Conservation (phyloP, 352 stramenopile genomes). For the Globisporangium heterothallicum region DNA sequence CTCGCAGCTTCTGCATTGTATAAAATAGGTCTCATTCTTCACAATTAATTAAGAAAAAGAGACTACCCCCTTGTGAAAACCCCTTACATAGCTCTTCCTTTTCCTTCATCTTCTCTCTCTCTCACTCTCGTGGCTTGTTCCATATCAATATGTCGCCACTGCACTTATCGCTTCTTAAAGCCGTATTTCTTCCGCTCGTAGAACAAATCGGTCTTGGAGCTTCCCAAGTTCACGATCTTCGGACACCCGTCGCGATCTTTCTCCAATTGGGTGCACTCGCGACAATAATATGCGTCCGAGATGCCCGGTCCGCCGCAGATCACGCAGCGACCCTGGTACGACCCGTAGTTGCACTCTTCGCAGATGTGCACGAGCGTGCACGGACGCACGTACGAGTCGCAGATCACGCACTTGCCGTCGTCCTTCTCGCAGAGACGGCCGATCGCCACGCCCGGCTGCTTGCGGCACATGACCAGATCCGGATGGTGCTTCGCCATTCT, state of each 20-base stretch:
- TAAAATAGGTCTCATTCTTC: background rate
- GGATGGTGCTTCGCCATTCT: conserved; percentile 99
- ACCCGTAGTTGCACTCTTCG: conserved; percentile 99
- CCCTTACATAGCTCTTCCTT: background rate
- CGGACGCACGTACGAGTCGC: conserved; percentile 98
- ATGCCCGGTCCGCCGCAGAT: conserved; percentile 97
- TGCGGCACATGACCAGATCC: conserved; percentile 99
- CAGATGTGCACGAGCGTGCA: conserved; percentile 97
- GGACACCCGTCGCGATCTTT: conserved; percentile 97
- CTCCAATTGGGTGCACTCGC: conserved; percentile 97
- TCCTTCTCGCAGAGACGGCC: conserved; percentile 98
- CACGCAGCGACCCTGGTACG: conserved; percentile 94
- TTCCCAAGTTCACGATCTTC: conserved; percentile 98
- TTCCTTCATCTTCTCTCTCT: background rate
- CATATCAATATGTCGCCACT: no score
- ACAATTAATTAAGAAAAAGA: background rate
- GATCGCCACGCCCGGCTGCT: conserved; percentile 97
- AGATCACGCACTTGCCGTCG: conserved; percentile 99
- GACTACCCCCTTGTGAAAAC: background rate
- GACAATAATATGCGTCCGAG: conserved; percentile 99
- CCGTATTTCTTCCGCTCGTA: conserved; percentile 99
- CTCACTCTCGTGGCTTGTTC: background rate
- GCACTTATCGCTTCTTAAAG: conserved; percentile 85
- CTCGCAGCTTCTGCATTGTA: background rate
- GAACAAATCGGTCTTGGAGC: conserved; percentile 96